phyloP scores from a whole-genome alignment of 2,329 filamentous ascomycete genomes.

The Mycosphaerella sp. region DNA sequence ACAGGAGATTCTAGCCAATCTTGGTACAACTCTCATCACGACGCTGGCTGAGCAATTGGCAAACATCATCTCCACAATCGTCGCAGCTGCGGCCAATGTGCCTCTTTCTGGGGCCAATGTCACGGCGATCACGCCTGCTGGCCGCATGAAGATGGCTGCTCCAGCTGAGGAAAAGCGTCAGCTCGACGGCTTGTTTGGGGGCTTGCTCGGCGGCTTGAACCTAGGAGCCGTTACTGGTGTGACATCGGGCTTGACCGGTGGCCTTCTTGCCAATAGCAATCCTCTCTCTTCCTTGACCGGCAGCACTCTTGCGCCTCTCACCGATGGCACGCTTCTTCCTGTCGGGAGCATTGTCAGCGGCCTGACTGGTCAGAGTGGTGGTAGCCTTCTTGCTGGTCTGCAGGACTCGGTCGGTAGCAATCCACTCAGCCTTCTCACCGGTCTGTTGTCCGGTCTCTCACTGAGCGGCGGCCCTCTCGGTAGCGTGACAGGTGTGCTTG shows the following conservation, averaged over 20 bases:
- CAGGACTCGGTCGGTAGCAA: not conserved
- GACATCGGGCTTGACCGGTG: not conserved
- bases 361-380: slow-evolving; percentile 3
- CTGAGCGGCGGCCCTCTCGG: slow-evolving; percentile 6
- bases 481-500: slow-evolving; percentile 5
- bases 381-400: slow-evolving; percentile 1
- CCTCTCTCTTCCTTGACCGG: slow-evolving; percentile 3
- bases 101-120: not conserved
- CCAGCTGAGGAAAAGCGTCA: slow-evolving; percentile 6
- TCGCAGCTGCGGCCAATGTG: slow-evolving; percentile 1
- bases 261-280: slow-evolving; percentile 6
- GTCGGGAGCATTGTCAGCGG: not conserved
- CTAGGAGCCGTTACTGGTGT: slow-evolving; percentile 8
- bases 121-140: not conserved
- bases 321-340: slow-evolving; percentile 1
- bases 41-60: slow-evolving; percentile 5
- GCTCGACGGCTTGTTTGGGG: not conserved
- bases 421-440: not conserved
- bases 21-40: slow-evolving; percentile 3
- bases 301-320: not conserved
- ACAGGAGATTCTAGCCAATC: slow-evolving; percentile 6
- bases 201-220: not conserved
- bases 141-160: not conserved
- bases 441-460: not conserved
- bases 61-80: slow-evolving; percentile 7